These are phyloP conservation scores for Trichoderma arundinaceum DNA, from an alignment of 2,329 filamentous ascomycete species.

Conservation along the genomic window DNA sequence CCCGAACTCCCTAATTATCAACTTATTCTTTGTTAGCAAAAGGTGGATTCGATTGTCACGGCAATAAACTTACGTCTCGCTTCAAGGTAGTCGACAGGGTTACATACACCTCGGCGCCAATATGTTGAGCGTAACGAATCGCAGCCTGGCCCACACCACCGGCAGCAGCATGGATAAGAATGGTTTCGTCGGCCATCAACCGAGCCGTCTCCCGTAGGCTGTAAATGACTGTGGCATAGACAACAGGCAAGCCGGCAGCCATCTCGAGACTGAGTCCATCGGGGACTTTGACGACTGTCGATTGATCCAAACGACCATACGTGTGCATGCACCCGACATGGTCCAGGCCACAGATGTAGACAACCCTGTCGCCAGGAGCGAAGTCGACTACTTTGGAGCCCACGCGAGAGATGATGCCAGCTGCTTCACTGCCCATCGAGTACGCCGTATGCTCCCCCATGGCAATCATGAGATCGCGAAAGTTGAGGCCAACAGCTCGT, in stretches of 20 bases:
- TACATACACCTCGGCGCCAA: constrained; percentile 39
- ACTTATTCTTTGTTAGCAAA: constrained; percentile 25
- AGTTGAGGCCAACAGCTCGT: constrained; percentile 37
- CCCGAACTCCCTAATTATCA: constrained; percentile 38
- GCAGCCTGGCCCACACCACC: constrained; percentile 45
- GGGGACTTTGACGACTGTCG: constrained; percentile 30
- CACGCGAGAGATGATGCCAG: constrained; percentile 37
- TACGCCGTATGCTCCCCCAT: constrained; percentile 32
- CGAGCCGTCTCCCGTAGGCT: constrained; percentile 36
- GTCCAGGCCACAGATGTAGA: constrained; percentile 34
- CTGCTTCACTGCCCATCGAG: constrained; percentile 34
- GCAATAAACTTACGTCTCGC: constrained; percentile 36
- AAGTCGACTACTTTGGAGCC: constrained; percentile 35
- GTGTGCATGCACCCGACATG: constrained; percentile 21
- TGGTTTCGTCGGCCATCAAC: constrained; percentile 43
- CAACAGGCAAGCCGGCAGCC: constrained; percentile 38
- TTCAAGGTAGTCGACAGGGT: constrained; percentile 40
- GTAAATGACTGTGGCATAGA: constrained; percentile 36
- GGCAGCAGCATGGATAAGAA: constrained; percentile 45
- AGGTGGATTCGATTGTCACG: constrained; percentile 1
- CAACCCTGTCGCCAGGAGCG: constrained; percentile 39
- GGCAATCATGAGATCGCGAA: constrained; percentile 37
- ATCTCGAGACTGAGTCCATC: constrained; percentile 38
- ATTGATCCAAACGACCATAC: constrained; percentile 11
- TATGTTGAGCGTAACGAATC: constrained; percentile 39